phyloP scores from a whole-genome alignment of 2,329 filamentous ascomycete species.

The Ascochyta koolunga region DNA sequence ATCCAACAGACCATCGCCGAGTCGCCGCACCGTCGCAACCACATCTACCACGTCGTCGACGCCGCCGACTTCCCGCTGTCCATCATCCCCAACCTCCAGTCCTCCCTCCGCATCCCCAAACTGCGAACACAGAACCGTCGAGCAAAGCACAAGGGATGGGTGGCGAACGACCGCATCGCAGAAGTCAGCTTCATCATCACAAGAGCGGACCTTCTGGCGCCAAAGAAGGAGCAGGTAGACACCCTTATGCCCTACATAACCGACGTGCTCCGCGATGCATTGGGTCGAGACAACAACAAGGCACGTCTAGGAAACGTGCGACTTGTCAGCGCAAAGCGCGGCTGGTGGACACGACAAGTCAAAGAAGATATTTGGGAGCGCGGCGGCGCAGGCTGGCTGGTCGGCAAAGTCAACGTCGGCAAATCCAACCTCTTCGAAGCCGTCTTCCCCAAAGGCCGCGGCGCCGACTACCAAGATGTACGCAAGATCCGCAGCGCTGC shows the following conservation, averaged over 20 bases:
- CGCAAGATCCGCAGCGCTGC: conserved; percentile 43
- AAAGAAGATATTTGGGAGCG: conserved; percentile 85
- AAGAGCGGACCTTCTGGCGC: conserved; percentile 82
- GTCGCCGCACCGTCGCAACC: conserved; percentile 87
- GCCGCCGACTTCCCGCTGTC: conserved; percentile 98
- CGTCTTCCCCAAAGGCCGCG: conserved; percentile 76
- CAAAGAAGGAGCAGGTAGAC: conserved; percentile 83
- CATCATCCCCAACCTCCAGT: conserved; percentile 76
- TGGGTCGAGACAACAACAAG: conserved; percentile 70
- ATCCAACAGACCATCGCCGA: conserved; percentile 85
- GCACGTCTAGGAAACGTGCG: conserved; percentile 86
- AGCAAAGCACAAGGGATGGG: conserved; percentile 69
- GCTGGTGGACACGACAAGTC: conserved; percentile 89
- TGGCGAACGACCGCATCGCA: conserved; percentile 67
- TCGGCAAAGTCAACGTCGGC: conserved; percentile 97
- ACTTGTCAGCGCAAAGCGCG: conserved; percentile 82
- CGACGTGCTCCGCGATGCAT: conserved; percentile 74
- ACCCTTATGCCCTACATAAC: conserved; percentile 83
- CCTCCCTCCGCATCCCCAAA: conserved; percentile 72
- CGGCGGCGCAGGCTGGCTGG: conserved; percentile 90
- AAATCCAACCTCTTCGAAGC: conserved; percentile 91
- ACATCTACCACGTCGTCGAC: conserved; percentile 94
- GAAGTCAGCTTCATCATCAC: conserved; percentile 93
- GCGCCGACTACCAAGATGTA: conserved; percentile 44
- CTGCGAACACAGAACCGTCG: conserved; percentile 82